Evolutionary conservation across 1,284 basidiomycete species (phyloP).

Genomic region (Ustilago xerochloae): DNA sequence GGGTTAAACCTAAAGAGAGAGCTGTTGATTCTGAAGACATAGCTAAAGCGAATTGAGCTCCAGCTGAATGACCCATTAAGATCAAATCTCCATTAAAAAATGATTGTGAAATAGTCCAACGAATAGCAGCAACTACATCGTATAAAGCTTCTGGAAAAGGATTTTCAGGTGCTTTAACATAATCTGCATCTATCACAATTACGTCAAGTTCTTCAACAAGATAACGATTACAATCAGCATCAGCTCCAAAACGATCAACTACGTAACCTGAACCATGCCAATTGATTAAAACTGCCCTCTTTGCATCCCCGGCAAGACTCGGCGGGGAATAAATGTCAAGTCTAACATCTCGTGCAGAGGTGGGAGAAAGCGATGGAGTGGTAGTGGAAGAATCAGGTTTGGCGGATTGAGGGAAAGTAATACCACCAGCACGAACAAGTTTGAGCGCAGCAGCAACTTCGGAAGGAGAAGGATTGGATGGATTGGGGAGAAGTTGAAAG

Average conservation of each 20-base stretch:
- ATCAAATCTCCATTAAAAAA: slow-evolving; percentile 40
- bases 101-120: slow-evolving; percentile 28
- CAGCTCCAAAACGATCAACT: slow-evolving; percentile 30
- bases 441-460: slow-evolving; percentile 26
- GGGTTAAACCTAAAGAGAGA: slow-evolving; percentile 20
- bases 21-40: slow-evolving; percentile 14
- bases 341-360: slow-evolving; percentile 15
- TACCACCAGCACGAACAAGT: slow-evolving; percentile 23
- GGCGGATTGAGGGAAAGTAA: slow-evolving; percentile 20
- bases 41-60: slow-evolving; percentile 26
- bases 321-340: slow-evolving; percentile 26
- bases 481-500: slow-evolving; percentile 31
- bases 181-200: slow-evolving; percentile 38
- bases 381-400: slow-evolving; percentile 17
- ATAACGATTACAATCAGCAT: slow-evolving; percentile 29
- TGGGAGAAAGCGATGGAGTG: slow-evolving; percentile 6
- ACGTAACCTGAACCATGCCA: slow-evolving; percentile 44
- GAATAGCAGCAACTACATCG: slow-evolving; percentile 29
- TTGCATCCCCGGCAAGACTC: background rate
- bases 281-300: slow-evolving; percentile 33
- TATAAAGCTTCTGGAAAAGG: slow-evolving; percentile 35
- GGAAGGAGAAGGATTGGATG: slow-evolving; percentile 11
- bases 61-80: slow-evolving; percentile 34
- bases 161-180: slow-evolving; percentile 38
- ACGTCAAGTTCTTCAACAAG: slow-evolving; percentile 23